Base-by-base conservation (phyloP, 2,329 filamentous ascomycete genomes). In the Sporothrix variecibatus region DNA sequence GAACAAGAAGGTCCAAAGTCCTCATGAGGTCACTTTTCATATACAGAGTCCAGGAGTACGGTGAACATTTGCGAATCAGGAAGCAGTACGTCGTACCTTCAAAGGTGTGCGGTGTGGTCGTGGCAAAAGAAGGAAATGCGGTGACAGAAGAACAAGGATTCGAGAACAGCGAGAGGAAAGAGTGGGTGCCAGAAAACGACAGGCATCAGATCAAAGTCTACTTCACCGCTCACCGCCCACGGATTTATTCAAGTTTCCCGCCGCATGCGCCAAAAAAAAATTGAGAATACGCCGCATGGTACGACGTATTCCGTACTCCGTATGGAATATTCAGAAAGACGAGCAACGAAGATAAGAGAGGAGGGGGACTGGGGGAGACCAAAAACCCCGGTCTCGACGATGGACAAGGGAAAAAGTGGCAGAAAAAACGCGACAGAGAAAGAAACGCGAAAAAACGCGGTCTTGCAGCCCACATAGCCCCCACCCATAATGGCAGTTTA, bases 381-480 rank as follows among this genome's bases (percentile, higher is more conserved):
- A 9, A 17, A 46, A 17, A 23, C 62, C 62, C 62, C 34, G n/a
- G 38, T 65, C 17, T 43, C 4, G 11, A 8, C 12, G 38, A 28
- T 8, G 31, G 28, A 20, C 56, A 38, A 62, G 53, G 53, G 28
- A 17, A 31, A 43, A 67, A 46, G 71, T 46, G 40, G 26, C 70
- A 74, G 43, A 23, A 58, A 31, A 51, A 46, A 69, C 34, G 64
- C 62, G 23, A 73, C 34, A 8, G 34, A 8, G 34, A 34, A 34
- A 34, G 34, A 68, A 73, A 69, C 31, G 49, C 58, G 49, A 71
- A 68, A 72, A 70, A 56, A 69, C 23, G 71, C 71, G 62, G 58
- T 53, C 20, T 2, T 4, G 26, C 2, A 40, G 28, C 5, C n/a
- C 56, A 31, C 58, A 26, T n/a, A 3, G 20, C 26, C 70, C 70